A percentile compares a stretch with the other conserved stretches of the same genome.
Conservation (phyloP, 768 basidiomycete genomes). For the Leccinum ochraceum region DNA sequence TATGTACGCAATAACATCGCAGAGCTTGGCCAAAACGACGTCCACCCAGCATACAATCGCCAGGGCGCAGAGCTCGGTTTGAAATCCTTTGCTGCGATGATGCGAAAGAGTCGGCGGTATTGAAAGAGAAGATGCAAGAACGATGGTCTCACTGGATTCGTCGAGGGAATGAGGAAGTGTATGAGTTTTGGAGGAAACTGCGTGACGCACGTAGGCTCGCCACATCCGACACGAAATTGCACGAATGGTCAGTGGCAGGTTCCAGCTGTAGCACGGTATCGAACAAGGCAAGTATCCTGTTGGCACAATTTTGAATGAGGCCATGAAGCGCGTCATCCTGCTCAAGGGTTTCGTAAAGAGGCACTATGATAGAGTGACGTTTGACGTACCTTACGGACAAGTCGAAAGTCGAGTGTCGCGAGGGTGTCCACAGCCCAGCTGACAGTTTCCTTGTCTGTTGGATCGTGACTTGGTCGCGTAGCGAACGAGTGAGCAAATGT, state of each 20-base stretch:
- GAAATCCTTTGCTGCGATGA: conserved; percentile 40
- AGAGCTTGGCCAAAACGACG: conserved; percentile 53
- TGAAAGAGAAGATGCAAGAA: conserved; percentile 47
- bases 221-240: conserved; percentile 13
- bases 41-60: conserved; percentile 68
- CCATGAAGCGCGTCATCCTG: conserved; percentile 38
- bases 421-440: conserved; percentile 27
- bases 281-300: conserved; percentile 34
- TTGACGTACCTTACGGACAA: conserved; percentile 29
- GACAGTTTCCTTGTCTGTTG: conserved; percentile 15
- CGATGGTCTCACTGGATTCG: conserved; percentile 30
- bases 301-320: conserved; percentile 37
- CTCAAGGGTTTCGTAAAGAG: background rate
- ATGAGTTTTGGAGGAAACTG: background rate
- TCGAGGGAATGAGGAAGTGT: conserved; percentile 9
- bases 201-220: conserved; percentile 24
- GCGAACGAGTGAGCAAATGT: conserved; percentile 23
- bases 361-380: background rate
- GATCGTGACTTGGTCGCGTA: conserved; percentile 4
- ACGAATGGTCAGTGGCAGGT: conserved; percentile 3
- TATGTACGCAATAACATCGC: conserved; percentile 37
- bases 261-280: conserved; percentile 20
- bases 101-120: conserved; percentile 50
- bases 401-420: conserved; percentile 30
- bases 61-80: conserved; percentile 22